Conservation (phyloP, 2,329 filamentous ascomycete species). For the Cyanodermella asteris region DNA sequence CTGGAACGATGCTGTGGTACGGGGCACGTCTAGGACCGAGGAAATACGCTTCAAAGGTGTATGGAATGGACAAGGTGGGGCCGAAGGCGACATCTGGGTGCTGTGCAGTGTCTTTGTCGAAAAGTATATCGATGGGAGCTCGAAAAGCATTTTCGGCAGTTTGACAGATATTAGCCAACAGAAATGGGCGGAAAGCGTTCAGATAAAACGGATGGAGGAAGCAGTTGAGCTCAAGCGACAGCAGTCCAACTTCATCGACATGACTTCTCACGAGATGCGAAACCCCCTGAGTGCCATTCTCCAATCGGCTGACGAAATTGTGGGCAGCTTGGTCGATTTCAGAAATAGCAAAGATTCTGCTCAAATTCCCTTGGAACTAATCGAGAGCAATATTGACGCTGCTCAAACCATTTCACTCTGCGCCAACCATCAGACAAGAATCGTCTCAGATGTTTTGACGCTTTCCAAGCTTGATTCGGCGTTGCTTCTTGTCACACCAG, state of each 20-base stretch:
- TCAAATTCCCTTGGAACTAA: no score
- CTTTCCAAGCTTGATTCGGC: constrained; percentile 32
- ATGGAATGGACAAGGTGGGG: constrained; percentile 28
- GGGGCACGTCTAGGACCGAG: constrained; percentile 22
- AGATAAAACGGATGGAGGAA: constrained; percentile 56
- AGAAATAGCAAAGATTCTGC: constrained; percentile 7
- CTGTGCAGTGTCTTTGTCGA: constrained; percentile 32
- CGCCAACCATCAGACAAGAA: constrained; percentile 34
- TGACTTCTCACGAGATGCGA: constrained; percentile 35
- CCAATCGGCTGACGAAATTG: constrained; percentile 36
- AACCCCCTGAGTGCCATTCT: constrained; percentile 36
- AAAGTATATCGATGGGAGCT: constrained; percentile 23
- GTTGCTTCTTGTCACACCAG: constrained; percentile 33
- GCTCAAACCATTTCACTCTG: constrained; percentile 35
- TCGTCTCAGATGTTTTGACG: constrained; percentile 27
- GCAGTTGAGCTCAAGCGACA: constrained; percentile 60
- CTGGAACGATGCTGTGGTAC: constrained; percentile 25
- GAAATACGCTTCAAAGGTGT: constrained; percentile 32
- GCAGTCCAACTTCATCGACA: constrained; percentile 66
- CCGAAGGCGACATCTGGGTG: constrained; percentile 31
- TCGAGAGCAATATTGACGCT: constrained; percentile 30
- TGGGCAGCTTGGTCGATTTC: constrained; percentile 21
- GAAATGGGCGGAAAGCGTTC: constrained; percentile 64
- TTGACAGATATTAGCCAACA: constrained; percentile 73
- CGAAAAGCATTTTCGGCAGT: constrained; percentile 32